phyloP scores from a whole-genome alignment of 306 rosid species.

The Hippophae rhamnoides region DNA sequence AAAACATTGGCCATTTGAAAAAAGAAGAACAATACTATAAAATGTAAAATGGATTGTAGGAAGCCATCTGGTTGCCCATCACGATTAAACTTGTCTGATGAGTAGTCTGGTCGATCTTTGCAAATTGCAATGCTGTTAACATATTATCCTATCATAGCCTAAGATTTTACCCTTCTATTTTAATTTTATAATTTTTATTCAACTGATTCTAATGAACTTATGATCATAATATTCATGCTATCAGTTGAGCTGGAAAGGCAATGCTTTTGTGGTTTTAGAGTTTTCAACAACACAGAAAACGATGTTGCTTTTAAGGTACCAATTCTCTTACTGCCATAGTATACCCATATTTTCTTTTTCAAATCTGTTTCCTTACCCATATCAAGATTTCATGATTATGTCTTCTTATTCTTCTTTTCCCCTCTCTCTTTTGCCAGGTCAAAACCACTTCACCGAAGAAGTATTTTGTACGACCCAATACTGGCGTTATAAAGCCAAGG shows the following conservation, averaged over 20 bases:
- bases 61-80: too few relatives aligned
- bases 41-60: too few relatives aligned
- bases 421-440: conserved; percentile 43
- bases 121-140: too few relatives aligned
- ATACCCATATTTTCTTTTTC: neutral
- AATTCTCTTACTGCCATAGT: conserved; percentile 3
- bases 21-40: too few relatives aligned
- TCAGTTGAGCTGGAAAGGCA: conserved; percentile 91
- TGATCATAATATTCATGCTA: conserved; percentile 20
- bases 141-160: too few relatives aligned
- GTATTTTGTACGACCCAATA: conserved; percentile 94
- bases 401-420: conserved; percentile 5
- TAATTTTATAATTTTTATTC: neutral
- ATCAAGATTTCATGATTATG: conserved; percentile 5
- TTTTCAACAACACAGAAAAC: conserved; percentile 57
- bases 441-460: conserved; percentile 97
- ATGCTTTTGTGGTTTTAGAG: conserved; percentile 76
- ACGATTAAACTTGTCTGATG: too few relatives aligned
- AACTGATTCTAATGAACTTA: conserved; percentile 11
- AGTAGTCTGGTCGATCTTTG: too few relatives aligned
- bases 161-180: neutral
- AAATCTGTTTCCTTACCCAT: conserved; percentile 7
- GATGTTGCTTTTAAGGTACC: conserved; percentile 88
- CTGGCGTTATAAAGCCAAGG: conserved; percentile 77
- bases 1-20: too few relatives aligned